phyloP scores from a whole-genome alignment of 441 rosid genomes.

The Isatis lusitanica region DNA sequence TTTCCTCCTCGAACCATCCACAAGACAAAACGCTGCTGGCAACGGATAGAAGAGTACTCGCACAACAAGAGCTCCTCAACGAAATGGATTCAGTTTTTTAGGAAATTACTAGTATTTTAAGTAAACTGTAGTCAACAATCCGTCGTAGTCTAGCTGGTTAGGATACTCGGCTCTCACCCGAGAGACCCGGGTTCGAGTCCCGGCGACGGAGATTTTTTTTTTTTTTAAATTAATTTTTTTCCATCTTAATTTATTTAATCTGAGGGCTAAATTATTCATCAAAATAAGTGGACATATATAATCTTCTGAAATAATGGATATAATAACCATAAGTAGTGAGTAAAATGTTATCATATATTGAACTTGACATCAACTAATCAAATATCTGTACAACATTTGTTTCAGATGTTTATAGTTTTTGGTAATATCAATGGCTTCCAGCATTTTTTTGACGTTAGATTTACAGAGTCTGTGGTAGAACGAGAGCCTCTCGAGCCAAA shows the following conservation, averaged over 20 bases:
- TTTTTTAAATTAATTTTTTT: not conserved
- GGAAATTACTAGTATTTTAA: fast-evolving
- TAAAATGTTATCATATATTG: not conserved
- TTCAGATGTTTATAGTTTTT: constrained; percentile 6
- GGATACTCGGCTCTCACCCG: constrained; percentile 99
- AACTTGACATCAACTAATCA: constrained; percentile 9
- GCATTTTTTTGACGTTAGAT: constrained; percentile 27
- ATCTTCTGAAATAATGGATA: not conserved
- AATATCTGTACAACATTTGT: constrained; percentile 21
- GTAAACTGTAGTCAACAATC: constrained; percentile 6
- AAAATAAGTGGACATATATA: not conserved
- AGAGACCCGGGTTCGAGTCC: constrained; percentile 92
- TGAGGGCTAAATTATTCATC: not conserved
- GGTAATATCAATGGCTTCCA: not conserved
- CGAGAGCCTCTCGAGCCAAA: constrained; percentile 19
- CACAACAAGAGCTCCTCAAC: not conserved
- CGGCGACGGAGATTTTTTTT: constrained; percentile 60
- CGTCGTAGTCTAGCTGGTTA: constrained; percentile 96
- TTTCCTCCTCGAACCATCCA: constrained; percentile 25
- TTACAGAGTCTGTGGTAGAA: constrained; percentile 19
- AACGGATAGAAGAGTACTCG: constrained; percentile 27
- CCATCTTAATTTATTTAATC: not conserved
- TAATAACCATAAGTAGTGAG: not conserved
- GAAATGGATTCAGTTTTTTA: not conserved
- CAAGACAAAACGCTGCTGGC: constrained; percentile 16